Conservation (phyloP, 2,329 filamentous ascomycete species). For the Arachnomyces sp. region DNA sequence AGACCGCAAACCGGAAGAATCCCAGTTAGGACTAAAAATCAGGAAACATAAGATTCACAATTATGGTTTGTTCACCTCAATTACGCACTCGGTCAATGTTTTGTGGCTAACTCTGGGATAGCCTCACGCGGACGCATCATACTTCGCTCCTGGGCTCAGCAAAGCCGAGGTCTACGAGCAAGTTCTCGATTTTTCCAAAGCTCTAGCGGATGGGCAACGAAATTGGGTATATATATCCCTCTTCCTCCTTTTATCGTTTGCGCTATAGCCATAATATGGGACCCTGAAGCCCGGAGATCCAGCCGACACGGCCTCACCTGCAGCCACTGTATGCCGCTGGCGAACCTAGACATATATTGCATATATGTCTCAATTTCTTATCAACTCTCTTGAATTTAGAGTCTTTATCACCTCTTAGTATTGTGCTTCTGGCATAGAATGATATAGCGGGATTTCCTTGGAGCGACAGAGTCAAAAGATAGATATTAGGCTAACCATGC, state of each 20-base stretch:
- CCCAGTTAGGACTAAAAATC: too few relatives aligned
- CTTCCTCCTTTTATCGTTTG: not conserved
- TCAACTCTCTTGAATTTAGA: too few relatives aligned
- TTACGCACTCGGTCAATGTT: slow-evolving; percentile 3
- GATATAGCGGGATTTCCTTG: too few relatives aligned
- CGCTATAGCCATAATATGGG: not conserved
- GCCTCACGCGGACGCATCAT: slow-evolving; percentile 42
- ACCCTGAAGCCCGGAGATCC: not conserved
- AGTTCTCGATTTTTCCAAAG: slow-evolving; percentile 30
- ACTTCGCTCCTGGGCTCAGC: slow-evolving; percentile 29
- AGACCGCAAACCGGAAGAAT: too few relatives aligned
- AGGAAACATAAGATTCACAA: too few relatives aligned
- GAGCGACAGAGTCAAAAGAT: too few relatives aligned
- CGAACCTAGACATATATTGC: too few relatives aligned
- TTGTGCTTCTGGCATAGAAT: too few relatives aligned
- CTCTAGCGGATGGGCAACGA: slow-evolving; percentile 33
- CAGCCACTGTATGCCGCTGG: not conserved
- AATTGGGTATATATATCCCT: slow-evolving; percentile 35
- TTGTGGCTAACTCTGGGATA: slow-evolving; percentile 12
- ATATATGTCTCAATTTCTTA: too few relatives aligned
- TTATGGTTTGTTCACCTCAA: not conserved
- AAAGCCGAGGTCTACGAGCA: slow-evolving; percentile 38
- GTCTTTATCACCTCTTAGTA: too few relatives aligned
- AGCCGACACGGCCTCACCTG: not conserved
- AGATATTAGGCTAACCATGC: too few relatives aligned